Evolutionary conservation across 495 filamentous ascomycete genomes (phyloP).

Genomic region (Hapsidospora chrysogenum): DNA sequence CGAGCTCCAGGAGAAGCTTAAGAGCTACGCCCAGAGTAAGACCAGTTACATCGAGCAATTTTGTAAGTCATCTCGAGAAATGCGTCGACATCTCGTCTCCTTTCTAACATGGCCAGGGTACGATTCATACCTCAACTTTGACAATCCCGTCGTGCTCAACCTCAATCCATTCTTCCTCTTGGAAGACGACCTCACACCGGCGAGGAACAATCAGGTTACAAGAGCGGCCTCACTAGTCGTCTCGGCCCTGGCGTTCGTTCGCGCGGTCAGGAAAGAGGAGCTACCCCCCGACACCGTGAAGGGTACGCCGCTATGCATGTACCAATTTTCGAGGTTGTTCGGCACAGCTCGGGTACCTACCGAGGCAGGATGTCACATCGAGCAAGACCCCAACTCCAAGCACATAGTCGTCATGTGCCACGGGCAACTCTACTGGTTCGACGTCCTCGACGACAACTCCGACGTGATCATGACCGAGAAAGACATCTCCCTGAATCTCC

Average conservation of each 20-base stretch:
- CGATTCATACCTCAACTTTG: conserved; percentile 94
- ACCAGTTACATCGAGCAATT: conserved; percentile 98
- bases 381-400: conserved; percentile 74
- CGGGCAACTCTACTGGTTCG: conserved; percentile 98
- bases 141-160: conserved; percentile 95
- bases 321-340: conserved; percentile 91
- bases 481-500: conserved; percentile 80
- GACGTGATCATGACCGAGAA: conserved; percentile 97
- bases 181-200: conserved; percentile 94
- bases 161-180: conserved; percentile 95
- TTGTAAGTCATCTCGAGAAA: conserved; percentile 42
- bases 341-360: conserved; percentile 91
- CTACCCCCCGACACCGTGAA: conserved; percentile 75
- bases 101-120: conserved; percentile 54
- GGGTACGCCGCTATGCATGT: conserved; percentile 83
- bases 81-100: neutral
- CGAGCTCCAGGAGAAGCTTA: conserved; percentile 71
- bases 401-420: conserved; percentile 90
- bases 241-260: conserved; percentile 81
- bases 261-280: conserved; percentile 85
- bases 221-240: conserved; percentile 82
- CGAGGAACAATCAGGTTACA: conserved; percentile 89
- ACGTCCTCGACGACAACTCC: conserved; percentile 84
- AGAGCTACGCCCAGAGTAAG: conserved; percentile 82
- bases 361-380: conserved; percentile 89